Base-by-base conservation (phyloP, 257 asterid genomes). In the Euphrasia confusa region DNA sequence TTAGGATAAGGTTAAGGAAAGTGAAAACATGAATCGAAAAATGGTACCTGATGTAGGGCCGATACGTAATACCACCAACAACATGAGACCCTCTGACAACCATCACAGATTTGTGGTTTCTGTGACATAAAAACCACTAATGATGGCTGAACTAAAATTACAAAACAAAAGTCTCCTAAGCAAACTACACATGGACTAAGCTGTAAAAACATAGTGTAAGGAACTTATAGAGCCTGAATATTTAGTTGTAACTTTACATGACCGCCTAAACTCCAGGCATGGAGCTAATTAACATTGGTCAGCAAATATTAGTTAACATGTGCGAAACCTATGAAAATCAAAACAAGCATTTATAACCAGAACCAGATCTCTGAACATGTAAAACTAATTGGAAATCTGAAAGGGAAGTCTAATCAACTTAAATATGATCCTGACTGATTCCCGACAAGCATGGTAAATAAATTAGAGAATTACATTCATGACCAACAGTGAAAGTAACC, bases 61-160 rank as follows among this genome's bases (percentile, higher is more conserved):
- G 90, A 77, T 89, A 93, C 42, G 99, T 93, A 71, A 93, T 93
- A 61, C 99, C 99, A 72, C 99, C 99, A 66, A 93, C 95, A 30
- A 93, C 99, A 58, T n/a, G 70, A 72, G 83, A 82, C 63, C 79
- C 81, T 65, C 99, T 79, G 68, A 87, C 71, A 66, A 87, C 97
- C 97, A 93, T 89, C 67, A 89, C 90, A 28, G 99, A 89, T 78
- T 93, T 93, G 83, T 93, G 99, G 69, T 60, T 85, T 80, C 99
- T 93, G 87, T 78, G 80, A 28, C 45, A 60, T 58, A 45, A 56
- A 65, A 47, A 44, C 63, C 62, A 33, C 4, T 10, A 27, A 10
- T 17, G 53, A 18, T 2, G 50, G 26, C 55, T 15, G 10, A 64
- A 45, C 14, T 48, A 28, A 15, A 18, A 40, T 50, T 11, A 27